Percentiles rank a stretch among this genome's conserved stretches.
These are phyloP conservation scores for Phytophthora fragariaefolia DNA, from an alignment of 352 stramenopile species.

Conservation along the genomic window DNA sequence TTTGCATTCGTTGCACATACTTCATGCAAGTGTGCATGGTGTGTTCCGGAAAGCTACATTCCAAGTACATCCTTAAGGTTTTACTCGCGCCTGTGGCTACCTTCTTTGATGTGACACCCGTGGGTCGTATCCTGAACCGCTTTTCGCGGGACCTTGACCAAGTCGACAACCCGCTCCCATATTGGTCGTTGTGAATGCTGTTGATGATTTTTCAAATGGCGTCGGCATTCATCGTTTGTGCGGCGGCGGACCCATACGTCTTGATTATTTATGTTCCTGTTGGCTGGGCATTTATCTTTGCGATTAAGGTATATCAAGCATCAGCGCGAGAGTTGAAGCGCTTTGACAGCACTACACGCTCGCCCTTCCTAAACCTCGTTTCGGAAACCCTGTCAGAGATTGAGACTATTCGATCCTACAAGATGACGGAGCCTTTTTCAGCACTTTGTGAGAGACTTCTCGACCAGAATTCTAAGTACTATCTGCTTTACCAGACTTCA, in stretches of 20 bases:
- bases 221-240: constrained; percentile 46
- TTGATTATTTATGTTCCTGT: constrained; percentile 55
- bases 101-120: constrained; percentile 74
- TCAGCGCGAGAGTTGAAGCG: constrained; percentile 91
- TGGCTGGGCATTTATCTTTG: constrained; percentile 17
- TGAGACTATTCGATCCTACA: constrained; percentile 90
- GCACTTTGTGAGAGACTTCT: constrained; percentile 41
- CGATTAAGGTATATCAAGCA: constrained; percentile 83
- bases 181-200: constrained; percentile 47
- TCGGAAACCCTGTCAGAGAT: constrained; percentile 93
- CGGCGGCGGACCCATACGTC: constrained; percentile 45
- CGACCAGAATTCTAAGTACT: constrained; percentile 45
- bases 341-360: constrained; percentile 89
- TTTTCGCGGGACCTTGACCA: constrained; percentile 73
- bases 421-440: constrained; percentile 41
- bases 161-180: constrained; percentile 59
- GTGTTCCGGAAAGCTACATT: constrained; percentile 45
- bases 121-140: constrained; percentile 72
- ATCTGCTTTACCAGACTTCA: constrained; percentile 42
- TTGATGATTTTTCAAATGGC: constrained; percentile 46
- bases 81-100: constrained; percentile 52
- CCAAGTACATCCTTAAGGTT: constrained; percentile 48
- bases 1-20: constrained; percentile 40
- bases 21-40: constrained; percentile 52
- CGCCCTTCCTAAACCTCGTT: constrained; percentile 94